These are phyloP conservation scores for Paxillus ammoniavirescens DNA, from an alignment of 768 basidiomycete species.

Conservation along the genomic window DNA sequence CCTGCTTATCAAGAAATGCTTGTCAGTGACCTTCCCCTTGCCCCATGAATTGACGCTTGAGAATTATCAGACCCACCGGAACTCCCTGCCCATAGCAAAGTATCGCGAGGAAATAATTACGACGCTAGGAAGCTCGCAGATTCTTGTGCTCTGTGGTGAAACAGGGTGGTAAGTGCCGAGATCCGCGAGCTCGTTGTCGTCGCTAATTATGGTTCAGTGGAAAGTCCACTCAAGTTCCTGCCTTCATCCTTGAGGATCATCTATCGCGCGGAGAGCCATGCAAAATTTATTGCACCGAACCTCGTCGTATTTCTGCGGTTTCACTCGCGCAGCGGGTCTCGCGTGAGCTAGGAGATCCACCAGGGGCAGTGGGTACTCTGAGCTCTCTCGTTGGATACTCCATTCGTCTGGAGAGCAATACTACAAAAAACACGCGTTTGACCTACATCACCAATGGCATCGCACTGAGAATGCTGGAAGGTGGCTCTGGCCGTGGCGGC, in stretches of 20 bases:
- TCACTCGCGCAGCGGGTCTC: constrained; percentile 94
- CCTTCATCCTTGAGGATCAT: constrained; percentile 90
- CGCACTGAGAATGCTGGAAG: constrained; percentile 95
- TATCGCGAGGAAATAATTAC: constrained; percentile 74
- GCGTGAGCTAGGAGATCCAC: constrained; percentile 83
- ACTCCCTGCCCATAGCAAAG: constrained; percentile 79
- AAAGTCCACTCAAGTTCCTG: constrained; percentile 95
- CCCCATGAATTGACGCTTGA: background rate
- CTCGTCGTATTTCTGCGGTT: constrained; percentile 92
- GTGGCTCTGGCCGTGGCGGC: constrained; percentile 65
- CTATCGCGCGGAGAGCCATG: constrained; percentile 77
- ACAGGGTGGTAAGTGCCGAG: constrained; percentile 62
- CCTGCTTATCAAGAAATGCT: constrained; percentile 85
- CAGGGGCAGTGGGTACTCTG: constrained; percentile 71
- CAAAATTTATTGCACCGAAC: constrained; percentile 94
- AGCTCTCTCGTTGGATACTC: constrained; percentile 91
- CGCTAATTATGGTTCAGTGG: constrained; percentile 52
- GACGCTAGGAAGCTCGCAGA: constrained; percentile 69
- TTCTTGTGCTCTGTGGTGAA: constrained; percentile 85
- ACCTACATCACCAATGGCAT: constrained; percentile 94
- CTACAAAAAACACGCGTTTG: constrained; percentile 72
- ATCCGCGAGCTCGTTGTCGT: constrained; percentile 31
- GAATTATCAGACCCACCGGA: constrained; percentile 60
- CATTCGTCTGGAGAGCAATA: constrained; percentile 88
- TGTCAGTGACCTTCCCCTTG: constrained; percentile 42